Conservation (phyloP, 2,329 filamentous ascomycete species). For the Colletotrichum sp. region DNA sequence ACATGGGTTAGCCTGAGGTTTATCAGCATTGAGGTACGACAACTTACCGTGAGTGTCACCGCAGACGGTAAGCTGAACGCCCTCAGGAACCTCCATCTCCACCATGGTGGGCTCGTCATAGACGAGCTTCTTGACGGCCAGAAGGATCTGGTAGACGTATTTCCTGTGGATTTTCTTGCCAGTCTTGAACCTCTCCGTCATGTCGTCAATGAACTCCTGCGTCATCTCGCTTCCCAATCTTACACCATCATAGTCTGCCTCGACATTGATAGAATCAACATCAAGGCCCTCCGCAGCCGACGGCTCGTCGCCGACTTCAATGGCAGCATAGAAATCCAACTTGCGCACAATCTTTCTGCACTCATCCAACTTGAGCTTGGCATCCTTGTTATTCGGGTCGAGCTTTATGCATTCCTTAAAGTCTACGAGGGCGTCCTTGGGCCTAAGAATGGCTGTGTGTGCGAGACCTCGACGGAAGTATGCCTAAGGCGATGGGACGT, state of each 20-base stretch:
- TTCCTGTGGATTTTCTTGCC: slow-evolving; percentile 96
- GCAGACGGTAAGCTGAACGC: slow-evolving; percentile 86
- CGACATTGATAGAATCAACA: slow-evolving; percentile 82
- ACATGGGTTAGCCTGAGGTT: slow-evolving; percentile 23
- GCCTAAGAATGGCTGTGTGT: slow-evolving; percentile 87
- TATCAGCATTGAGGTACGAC: background rate
- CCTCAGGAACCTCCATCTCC: slow-evolving; percentile 81
- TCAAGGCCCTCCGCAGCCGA: slow-evolving; percentile 92
- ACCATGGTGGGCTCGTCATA: slow-evolving; percentile 97
- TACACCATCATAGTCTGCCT: slow-evolving; percentile 84
- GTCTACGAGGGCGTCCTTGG: slow-evolving; percentile 86
- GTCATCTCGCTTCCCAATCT: slow-evolving; percentile 85
- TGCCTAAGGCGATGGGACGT: slow-evolving; percentile 58
- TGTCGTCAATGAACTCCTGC: slow-evolving; percentile 94
- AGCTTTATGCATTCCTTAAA: slow-evolving; percentile 90
- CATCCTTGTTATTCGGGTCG: slow-evolving; percentile 87
- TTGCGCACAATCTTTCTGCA: slow-evolving; percentile 95
- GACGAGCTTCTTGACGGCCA: slow-evolving; percentile 87
- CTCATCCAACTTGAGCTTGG: slow-evolving; percentile 87
- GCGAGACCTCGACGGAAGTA: slow-evolving; percentile 94
- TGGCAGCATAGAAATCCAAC: slow-evolving; percentile 91
- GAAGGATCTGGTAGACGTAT: slow-evolving; percentile 95
- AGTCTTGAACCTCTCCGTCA: slow-evolving; percentile 93
- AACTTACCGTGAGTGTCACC: slow-evolving; percentile 89
- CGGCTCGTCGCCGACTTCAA: slow-evolving; percentile 89